Base-by-base conservation (phyloP, 2,329 filamentous ascomycete genomes). In the Teratosphaeria epicoccoides region DNA sequence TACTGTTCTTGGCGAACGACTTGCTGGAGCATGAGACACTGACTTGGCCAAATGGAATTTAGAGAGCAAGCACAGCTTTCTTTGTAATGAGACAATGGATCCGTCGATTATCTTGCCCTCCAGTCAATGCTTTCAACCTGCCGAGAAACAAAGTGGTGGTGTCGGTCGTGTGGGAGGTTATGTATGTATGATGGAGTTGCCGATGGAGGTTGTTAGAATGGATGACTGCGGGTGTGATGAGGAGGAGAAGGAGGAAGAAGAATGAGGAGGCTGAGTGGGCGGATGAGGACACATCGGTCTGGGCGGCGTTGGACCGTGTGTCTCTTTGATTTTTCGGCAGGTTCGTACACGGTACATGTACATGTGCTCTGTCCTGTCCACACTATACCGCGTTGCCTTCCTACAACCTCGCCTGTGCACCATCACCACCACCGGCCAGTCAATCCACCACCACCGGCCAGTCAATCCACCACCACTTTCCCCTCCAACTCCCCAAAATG, bases 401-500 rank as follows among this genome's bases (percentile, higher is more conserved):
- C 17, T 14, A 37, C 29, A 37, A 14, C 29, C 29, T 37, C 14
- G 29, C 29, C 29, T 37, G 14, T 5, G 6, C 2, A n/a, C 4
- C 14, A 14, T 14, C n/a, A 7, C 22, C 24, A 47, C n/a, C 47
- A 49, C 2, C n/a, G 24, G 2, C 43, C 22, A 56, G 45, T 52
- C 49, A 95, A 70, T 96, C 89, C 33, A 96, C 81, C 53, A 94
- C 68, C 54, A 96, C 91, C 70, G 81, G 91, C 59, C 80, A 76
- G 73, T 95, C 88, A 61, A 96, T 68, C 57, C 33, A 96, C 81
- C 52, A 94, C 68, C 53, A 97, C 91, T 69, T 81, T 91, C 58
- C 80, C 76, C 73, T 95, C 88, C 61, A 96, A 68, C 57, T 81
- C 79, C n/a, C 85, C 85, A 67, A 89, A 98, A 65, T 86, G 79